A percentile compares a stretch with the other conserved stretches of the same genome.
These are phyloP conservation scores for Talaromyces atroroseus DNA, from an alignment of 2,329 filamentous ascomycete genomes.

Conservation along the genomic window DNA sequence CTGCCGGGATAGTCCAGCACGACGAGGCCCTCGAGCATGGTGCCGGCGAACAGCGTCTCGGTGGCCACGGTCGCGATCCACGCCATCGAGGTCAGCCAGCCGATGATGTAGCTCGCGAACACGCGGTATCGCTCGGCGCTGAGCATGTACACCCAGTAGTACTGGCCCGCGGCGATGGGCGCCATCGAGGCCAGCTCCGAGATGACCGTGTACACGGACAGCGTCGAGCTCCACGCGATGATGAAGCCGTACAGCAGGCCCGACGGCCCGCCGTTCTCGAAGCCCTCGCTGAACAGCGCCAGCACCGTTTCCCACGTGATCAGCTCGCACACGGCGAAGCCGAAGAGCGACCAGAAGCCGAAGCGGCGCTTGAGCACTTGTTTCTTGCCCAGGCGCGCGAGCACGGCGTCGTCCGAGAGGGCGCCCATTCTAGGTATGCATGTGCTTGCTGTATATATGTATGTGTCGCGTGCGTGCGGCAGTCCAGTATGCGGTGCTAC, in stretches of 20 bases:
- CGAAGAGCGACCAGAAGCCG: constrained; percentile 39
- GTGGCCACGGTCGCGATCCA: constrained; percentile 42
- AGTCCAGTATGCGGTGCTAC: too few species aligned
- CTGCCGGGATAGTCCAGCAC: constrained; percentile 37
- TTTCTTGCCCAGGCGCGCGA: constrained; percentile 43
- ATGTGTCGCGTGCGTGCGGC: neutral
- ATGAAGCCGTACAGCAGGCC: constrained; percentile 50
- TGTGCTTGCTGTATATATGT: neutral
- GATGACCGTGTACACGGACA: constrained; percentile 45
- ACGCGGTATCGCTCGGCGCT: constrained; percentile 36
- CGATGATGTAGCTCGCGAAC: constrained; percentile 40
- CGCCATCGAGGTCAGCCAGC: constrained; percentile 40
- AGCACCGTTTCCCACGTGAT: constrained; percentile 46
- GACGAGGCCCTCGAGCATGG: constrained; percentile 43
- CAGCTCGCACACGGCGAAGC: constrained; percentile 41
- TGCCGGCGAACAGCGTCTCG: constrained; percentile 40
- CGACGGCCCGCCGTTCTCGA: constrained; percentile 43
- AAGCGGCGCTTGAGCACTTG: constrained; percentile 43
- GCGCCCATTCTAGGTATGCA: too few species aligned
- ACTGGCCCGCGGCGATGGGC: constrained; percentile 43
- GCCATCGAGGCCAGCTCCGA: constrained; percentile 45
- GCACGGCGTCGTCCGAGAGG: constrained; percentile 28
- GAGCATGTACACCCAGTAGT: constrained; percentile 45
- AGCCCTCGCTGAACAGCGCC: constrained; percentile 38
- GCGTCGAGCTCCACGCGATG: constrained; percentile 46